Percentiles rank a stretch among this genome's conserved stretches.
These are phyloP conservation scores for Mycena latifolia DNA, from an alignment of 768 basidiomycete genomes.

Conservation along the genomic window DNA sequence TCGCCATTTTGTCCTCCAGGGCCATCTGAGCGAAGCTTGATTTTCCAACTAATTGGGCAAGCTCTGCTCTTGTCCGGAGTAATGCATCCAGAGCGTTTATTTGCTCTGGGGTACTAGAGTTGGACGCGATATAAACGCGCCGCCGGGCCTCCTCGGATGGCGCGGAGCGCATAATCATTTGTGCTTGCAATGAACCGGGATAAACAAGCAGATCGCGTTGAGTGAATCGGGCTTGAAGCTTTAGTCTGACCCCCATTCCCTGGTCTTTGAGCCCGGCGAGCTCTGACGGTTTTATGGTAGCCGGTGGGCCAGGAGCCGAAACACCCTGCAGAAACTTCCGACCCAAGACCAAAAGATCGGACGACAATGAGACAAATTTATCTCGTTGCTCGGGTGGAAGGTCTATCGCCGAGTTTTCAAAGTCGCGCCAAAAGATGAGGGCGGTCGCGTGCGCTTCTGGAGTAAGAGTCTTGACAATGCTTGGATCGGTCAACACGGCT, in stretches of 20 bases:
- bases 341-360: conserved; percentile 89
- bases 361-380: conserved; percentile 90
- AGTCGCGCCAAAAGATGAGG: conserved; percentile 95
- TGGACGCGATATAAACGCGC: conserved; percentile 85
- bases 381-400: conserved; percentile 82
- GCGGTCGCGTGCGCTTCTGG: conserved; percentile 90
- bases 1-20: conserved; percentile 97
- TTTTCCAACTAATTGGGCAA: conserved; percentile 88
- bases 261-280: conserved; percentile 80
- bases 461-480: conserved; percentile 73
- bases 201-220: conserved; percentile 83
- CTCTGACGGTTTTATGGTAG: conserved; percentile 76
- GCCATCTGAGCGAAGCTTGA: conserved; percentile 90
- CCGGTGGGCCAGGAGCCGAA: conserved; percentile 71
- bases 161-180: conserved; percentile 93
- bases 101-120: conserved; percentile 81
- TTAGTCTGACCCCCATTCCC: conserved; percentile 80
- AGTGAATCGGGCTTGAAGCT: conserved; percentile 82
- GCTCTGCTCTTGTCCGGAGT: conserved; percentile 80
- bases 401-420: conserved; percentile 96
- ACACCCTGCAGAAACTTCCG: conserved; percentile 85
- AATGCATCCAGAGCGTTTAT: conserved; percentile 83
- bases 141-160: conserved; percentile 86
- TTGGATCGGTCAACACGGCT: conserved; percentile 74
- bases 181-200: conserved; percentile 90